Evolutionary conservation across 495 filamentous ascomycete species (phyloP).

Genomic region (Geopyxis carbonaria): DNA sequence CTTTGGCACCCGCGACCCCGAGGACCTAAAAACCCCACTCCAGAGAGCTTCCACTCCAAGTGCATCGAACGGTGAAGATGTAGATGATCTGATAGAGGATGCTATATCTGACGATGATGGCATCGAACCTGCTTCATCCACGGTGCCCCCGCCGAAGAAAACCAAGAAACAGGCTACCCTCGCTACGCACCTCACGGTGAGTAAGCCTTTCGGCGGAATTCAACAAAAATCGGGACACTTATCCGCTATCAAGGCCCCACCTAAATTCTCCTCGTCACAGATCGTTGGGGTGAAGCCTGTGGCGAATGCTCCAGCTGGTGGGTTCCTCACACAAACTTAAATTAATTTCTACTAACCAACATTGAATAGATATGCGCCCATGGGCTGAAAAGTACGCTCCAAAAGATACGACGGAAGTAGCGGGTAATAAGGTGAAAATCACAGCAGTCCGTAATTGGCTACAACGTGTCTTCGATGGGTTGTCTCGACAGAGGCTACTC

Average conservation of each 20-base stretch:
- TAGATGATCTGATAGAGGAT: conserved; percentile 32
- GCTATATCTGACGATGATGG: conserved; percentile 35
- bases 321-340: no score
- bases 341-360: no score
- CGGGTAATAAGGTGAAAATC: conserved; percentile 86
- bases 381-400: conserved; percentile 82
- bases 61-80: conserved; percentile 19
- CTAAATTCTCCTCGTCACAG: no score
- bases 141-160: neutral
- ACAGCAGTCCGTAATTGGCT: conserved; percentile 71
- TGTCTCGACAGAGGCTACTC: conserved; percentile 49
- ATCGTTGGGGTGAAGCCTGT: no score
- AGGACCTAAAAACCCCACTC: no score
- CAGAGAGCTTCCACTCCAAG: neutral
- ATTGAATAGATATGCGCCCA: conserved; percentile 32
- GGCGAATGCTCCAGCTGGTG: no score
- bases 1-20: no score
- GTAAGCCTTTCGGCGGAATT: no score
- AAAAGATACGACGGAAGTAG: conserved; percentile 55
- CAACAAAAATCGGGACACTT: no score
- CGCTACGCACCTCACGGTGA: neutral
- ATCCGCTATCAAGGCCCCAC: no score
- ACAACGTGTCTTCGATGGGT: conserved; percentile 48
- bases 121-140: conserved; percentile 16
- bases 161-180: neutral